phyloP scores from a whole-genome alignment of 257 asterid species.

The Primulina huaijiensis region DNA sequence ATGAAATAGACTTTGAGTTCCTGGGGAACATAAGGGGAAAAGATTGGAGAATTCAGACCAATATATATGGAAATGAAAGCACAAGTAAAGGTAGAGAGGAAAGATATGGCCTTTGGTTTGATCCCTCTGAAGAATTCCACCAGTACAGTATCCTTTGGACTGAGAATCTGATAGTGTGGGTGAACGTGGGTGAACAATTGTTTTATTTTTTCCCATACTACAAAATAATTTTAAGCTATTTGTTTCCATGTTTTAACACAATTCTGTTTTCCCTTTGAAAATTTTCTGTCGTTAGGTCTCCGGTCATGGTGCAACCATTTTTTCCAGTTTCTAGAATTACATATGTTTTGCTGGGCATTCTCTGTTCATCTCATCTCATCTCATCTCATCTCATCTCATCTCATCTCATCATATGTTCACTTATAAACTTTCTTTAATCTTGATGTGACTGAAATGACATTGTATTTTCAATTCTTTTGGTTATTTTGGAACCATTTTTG shows the following conservation, averaged over 20 bases:
- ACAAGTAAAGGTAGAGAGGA: conserved; percentile 76
- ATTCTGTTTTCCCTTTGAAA: neutral
- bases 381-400: neutral
- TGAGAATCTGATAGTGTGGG: conserved; percentile 61
- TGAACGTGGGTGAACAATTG: conserved; percentile 36
- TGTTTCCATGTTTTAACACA: too few relatives aligned
- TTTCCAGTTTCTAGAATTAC: conserved; percentile 28
- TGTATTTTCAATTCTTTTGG: neutral
- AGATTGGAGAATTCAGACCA: conserved; percentile 85
- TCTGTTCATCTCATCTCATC: conserved; percentile 15
- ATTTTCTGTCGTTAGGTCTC: conserved; percentile 24
- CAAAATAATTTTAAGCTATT: too few relatives aligned
- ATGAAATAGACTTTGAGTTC: conserved; percentile 87
- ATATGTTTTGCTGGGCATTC: conserved; percentile 23
- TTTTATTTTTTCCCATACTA: neutral
- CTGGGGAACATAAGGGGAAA: conserved; percentile 82
- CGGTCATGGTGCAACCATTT: conserved; percentile 17
- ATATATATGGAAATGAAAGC: conserved; percentile 89
- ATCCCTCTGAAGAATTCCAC: conserved; percentile 83
- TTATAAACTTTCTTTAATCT: too few relatives aligned
- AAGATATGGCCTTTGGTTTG: conserved; percentile 85
- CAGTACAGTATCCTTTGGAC: conserved; percentile 75
- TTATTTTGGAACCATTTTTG: neutral
- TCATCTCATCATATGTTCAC: neutral
- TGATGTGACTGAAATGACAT: too few relatives aligned